Conservation (phyloP, 2,329 filamentous ascomycete species). For the Ophioceras dolichostomum region DNA sequence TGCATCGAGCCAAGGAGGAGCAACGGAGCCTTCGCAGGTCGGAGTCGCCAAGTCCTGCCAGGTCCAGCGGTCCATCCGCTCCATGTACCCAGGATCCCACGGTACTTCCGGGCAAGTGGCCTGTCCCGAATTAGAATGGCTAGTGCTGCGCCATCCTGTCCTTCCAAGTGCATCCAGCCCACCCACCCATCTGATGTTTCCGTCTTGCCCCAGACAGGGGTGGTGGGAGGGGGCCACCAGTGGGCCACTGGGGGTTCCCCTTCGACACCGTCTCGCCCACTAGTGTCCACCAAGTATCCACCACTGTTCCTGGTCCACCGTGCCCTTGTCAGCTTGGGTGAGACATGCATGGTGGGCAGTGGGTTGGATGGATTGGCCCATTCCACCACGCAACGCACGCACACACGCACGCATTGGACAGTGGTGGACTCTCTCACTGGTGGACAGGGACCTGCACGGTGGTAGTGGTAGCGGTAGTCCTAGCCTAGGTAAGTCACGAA, state of each 20-base stretch:
- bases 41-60: too few species aligned
- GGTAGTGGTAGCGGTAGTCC: too few species aligned
- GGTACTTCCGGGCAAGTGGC: slow-evolving; percentile 10
- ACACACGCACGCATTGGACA: too few species aligned
- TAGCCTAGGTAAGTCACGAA: too few species aligned
- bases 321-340: slow-evolving; percentile 35
- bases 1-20: too few species aligned
- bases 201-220: slow-evolving; percentile 29
- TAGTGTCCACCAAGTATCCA: slow-evolving; percentile 11
- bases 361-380: slow-evolving; percentile 12
- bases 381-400: too few species aligned
- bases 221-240: slow-evolving; percentile 10
- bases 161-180: slow-evolving; percentile 9
- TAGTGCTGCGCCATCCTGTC: slow-evolving; percentile 22
- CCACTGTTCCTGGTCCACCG: slow-evolving; percentile 17
- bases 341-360: slow-evolving; percentile 40
- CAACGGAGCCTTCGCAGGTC: too few species aligned
- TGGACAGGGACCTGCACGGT: too few species aligned
- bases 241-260: slow-evolving; percentile 9
- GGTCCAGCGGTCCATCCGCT: too few species aligned
- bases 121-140: slow-evolving; percentile 25
- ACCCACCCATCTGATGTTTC: slow-evolving; percentile 27
- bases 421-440: too few species aligned
- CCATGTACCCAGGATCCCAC: slow-evolving; percentile 1
- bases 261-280: slow-evolving; percentile 15